Evolutionary conservation across 495 filamentous ascomycete genomes (phyloP).

Genomic region (Lentithecium fluviatile): DNA sequence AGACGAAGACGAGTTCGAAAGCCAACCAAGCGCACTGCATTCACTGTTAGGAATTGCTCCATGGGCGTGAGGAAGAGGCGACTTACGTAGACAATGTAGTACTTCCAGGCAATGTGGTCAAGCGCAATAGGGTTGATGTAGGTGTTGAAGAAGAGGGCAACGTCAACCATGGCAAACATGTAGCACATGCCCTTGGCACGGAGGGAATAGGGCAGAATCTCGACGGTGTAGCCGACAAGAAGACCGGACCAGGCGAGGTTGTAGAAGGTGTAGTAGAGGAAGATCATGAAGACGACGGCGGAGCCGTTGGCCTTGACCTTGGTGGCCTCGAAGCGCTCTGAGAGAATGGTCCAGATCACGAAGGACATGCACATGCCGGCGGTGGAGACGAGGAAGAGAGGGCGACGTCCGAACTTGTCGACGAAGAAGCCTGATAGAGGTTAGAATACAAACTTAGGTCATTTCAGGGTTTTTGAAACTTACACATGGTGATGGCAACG

Average conservation of each 20-base stretch:
- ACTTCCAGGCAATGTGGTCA: conserved; percentile 32
- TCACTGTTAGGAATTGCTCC: conserved; percentile 29
- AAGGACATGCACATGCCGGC: conserved; percentile 54
- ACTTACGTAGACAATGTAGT: conserved; percentile 36
- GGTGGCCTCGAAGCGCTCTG: conserved; percentile 38
- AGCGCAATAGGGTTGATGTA: conserved; percentile 36
- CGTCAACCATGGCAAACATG: conserved; percentile 46
- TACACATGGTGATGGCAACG: conserved; percentile 55
- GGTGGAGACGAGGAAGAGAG: conserved; percentile 55
- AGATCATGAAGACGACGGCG: conserved; percentile 47
- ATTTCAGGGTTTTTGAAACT: not conserved
- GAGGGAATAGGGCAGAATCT: conserved; percentile 47
- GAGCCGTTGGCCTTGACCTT: conserved; percentile 37
- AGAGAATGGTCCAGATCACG: conserved; percentile 50
- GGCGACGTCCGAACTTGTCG: conserved; percentile 57
- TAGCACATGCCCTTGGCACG: conserved; percentile 51
- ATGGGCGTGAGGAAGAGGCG: conserved; percentile 19
- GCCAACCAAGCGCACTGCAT: conserved; percentile 44
- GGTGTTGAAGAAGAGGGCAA: conserved; percentile 50
- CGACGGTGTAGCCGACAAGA: conserved; percentile 42
- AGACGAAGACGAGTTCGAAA: conserved; percentile 48
- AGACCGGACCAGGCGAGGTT: conserved; percentile 43
- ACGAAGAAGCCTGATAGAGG: conserved; percentile 44
- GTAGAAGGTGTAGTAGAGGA: conserved; percentile 49
- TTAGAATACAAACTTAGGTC: not conserved